Evolutionary conservation across 257 asterid species (phyloP).

Genomic region (Solanum megistacrolobum): DNA sequence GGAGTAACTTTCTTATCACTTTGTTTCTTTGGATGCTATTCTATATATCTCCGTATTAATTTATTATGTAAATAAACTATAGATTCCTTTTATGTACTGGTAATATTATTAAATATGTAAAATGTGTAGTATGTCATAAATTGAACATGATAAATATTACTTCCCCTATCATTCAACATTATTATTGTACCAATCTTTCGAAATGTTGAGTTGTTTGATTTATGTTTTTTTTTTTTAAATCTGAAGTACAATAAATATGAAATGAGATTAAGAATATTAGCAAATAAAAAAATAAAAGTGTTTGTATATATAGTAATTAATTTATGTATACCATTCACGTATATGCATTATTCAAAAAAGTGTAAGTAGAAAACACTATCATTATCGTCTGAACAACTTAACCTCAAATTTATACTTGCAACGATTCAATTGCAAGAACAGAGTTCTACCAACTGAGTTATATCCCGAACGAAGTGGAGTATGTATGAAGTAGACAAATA

Average conservation of each 20-base stretch:
- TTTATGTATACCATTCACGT: background rate
- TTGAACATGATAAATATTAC: background rate
- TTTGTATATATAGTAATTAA: background rate
- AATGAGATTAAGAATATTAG: too few species aligned
- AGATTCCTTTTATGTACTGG: background rate
- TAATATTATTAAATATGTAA: background rate
- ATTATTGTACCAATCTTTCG: background rate
- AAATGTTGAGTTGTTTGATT: background rate
- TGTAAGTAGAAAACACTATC: fast-evolving
- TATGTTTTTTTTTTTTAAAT: too few species aligned
- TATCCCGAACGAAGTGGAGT: background rate
- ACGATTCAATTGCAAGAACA: fast-evolving
- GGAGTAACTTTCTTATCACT: too few species aligned
- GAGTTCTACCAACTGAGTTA: too few species aligned
- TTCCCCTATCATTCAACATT: background rate
- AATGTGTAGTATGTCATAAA: background rate
- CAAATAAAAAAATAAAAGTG: too few species aligned
- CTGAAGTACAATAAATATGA: background rate
- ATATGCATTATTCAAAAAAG: background rate
- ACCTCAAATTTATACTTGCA: too few species aligned
- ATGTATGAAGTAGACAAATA: too few species aligned
- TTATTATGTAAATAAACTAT: background rate
- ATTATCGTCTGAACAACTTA: too few species aligned
- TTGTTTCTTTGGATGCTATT: background rate
- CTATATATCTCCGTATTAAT: background rate